Base-by-base conservation (phyloP, 805 yeast genomes). In the Brettanomyces bruxellensis region DNA sequence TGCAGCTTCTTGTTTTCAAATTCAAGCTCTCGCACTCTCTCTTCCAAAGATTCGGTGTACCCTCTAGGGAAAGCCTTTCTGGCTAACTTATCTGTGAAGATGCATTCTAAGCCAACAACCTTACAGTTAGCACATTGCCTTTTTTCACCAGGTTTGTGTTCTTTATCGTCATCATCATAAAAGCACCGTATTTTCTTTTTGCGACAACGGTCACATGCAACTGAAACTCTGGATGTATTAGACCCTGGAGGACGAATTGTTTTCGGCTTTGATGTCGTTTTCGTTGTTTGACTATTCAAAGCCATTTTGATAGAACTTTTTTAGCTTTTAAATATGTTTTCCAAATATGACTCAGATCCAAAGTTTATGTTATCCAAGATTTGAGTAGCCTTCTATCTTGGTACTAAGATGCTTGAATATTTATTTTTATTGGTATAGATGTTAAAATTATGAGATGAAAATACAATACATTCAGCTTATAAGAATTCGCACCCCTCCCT, bases 61-160 rank as follows among this genome's bases (percentile, higher is more conserved):
- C 96, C 96, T 59, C 95, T 73, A 0, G 96, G 96, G 57, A 83
- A 89, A 0, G 95, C 91, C 51, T 90, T 71, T 48, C 96, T 73
- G 1, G 90, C 77, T n/a, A 89, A 69, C 54, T 83, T 83, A 59
- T 89, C 96, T 14, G 90, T 81, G n/a, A 87, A 84, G 47, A 83
- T 83, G 63, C 97, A 89, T 51, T 86, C 91, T 48, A 89, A 75
- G 3, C 96, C 96, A 3, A 86, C 93, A 5, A 80, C 73, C 11
- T 79, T 81, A 69, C 97, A 89, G 49, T 85, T 83, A 0, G 91
- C 76, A 61, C 97, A 89, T 53, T 76, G 79, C 48, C 78, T 73
- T 47, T 76, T 74, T 1, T 93, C 93, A 54, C 49, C 43, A n/a
- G 55, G 53, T 5, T 43, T 46, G 12, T 41, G 47, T 8, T 38